Percentiles rank a stretch among this genome's conserved stretches.
phyloP scores from a whole-genome alignment of 345 rosid genomes.

The Melaleuca quinquenervia region DNA sequence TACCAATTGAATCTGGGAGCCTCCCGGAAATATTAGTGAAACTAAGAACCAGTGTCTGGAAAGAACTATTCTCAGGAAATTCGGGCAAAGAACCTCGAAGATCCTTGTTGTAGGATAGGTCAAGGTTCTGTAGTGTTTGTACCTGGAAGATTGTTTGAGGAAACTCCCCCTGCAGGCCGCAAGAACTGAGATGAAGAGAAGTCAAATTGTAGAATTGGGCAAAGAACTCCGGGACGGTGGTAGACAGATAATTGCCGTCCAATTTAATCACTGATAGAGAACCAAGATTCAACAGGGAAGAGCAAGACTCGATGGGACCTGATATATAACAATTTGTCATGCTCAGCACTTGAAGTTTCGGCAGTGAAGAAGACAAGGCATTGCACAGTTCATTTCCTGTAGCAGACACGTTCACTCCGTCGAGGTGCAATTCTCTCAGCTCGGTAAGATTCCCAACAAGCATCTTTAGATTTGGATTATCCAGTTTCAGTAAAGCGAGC shows the following conservation, averaged over 20 bases:
- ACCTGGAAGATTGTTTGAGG: slow-evolving; percentile 15
- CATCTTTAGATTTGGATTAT: slow-evolving; percentile 10
- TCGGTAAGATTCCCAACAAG: slow-evolving; percentile 10
- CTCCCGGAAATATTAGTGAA: slow-evolving; percentile 11
- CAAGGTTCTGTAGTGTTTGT: slow-evolving; percentile 13
- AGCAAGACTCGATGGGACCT: slow-evolving; percentile 11
- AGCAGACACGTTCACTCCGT: slow-evolving; percentile 16
- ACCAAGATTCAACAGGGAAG: not conserved
- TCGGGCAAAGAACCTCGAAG: slow-evolving; percentile 19
- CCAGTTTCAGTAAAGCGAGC: not conserved
- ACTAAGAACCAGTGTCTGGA: slow-evolving; percentile 9
- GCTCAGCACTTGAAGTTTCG: slow-evolving; percentile 13
- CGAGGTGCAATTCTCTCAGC: slow-evolving; percentile 13
- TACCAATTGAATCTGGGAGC: slow-evolving; percentile 21
- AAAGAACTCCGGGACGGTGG: slow-evolving; percentile 16
- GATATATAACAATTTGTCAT: slow-evolving; percentile 14
- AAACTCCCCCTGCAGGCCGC: slow-evolving; percentile 11
- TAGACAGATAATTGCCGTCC: slow-evolving; percentile 6
- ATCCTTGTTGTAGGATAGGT: not conserved
- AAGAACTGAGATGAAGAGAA: slow-evolving; percentile 1
- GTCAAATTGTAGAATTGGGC: slow-evolving; percentile 14
- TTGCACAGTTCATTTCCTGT: slow-evolving; percentile 13
- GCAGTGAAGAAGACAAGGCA: slow-evolving; percentile 7
- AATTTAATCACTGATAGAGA: slow-evolving; percentile 10
- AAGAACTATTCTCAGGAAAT: not conserved